phyloP scores from a whole-genome alignment of 2,329 filamentous ascomycete species.

The Calonectria hawksworthii region DNA sequence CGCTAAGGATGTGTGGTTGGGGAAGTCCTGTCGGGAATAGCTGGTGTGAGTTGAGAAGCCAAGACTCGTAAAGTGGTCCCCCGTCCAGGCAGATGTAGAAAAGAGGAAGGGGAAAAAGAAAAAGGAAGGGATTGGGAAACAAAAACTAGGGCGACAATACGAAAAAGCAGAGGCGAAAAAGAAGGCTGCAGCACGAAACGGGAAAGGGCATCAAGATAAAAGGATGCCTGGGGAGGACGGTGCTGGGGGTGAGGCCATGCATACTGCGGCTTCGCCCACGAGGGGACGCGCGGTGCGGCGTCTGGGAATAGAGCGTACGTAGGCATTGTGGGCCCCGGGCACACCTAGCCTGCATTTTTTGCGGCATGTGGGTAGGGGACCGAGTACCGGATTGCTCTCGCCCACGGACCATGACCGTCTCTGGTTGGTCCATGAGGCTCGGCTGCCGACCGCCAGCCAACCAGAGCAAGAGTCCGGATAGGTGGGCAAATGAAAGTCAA shows the following conservation, averaged over 20 bases:
- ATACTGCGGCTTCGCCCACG: not conserved
- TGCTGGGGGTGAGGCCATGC: slow-evolving; percentile 14
- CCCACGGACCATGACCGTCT: not conserved
- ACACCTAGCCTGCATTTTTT: slow-evolving; percentile 9
- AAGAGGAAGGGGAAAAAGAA: no score
- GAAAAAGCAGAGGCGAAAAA: not conserved
- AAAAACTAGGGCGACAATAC: slow-evolving; percentile 8
- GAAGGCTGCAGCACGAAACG: not conserved
- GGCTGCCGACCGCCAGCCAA: not conserved
- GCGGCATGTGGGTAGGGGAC: not conserved
- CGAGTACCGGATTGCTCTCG: not conserved
- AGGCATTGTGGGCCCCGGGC: slow-evolving; percentile 15
- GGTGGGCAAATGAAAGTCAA: not conserved
- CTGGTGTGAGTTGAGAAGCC: not conserved
- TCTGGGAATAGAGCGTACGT: slow-evolving; percentile 22
- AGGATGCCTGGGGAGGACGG: slow-evolving; percentile 11
- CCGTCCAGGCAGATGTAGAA: slow-evolving; percentile 27
- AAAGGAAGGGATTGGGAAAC: slow-evolving; percentile 21
- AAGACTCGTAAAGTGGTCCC: slow-evolving; percentile 16
- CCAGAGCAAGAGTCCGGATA: not conserved
- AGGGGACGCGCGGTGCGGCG: slow-evolving; percentile 33
- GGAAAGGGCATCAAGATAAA: slow-evolving; percentile 18
- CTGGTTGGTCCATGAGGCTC: not conserved
- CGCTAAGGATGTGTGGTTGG: not conserved
- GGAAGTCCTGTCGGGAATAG: slow-evolving; percentile 2